Evolutionary conservation across 257 asterid species (phyloP), one percentile per base, ranked within the genome.

Genomic region (Solanum habrochaites): DNA sequence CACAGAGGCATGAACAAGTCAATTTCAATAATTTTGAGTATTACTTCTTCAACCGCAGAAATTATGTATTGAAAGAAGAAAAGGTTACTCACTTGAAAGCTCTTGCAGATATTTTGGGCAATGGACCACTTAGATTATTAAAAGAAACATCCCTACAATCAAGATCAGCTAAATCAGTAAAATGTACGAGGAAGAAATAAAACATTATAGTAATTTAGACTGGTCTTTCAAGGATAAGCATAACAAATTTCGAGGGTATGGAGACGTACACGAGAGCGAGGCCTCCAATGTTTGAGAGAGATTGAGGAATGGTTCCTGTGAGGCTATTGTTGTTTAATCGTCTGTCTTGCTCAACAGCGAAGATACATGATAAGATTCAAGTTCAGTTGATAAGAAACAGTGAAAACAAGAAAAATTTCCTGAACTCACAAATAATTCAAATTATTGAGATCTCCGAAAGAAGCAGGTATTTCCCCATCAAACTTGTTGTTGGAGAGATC

Each of bases 281-380:
- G 90, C 99, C 96, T 60, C 89, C 87, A 15, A 93, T 89, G 74
- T 89, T 89, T 43, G 97, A 92, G 62, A 97, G 92, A 69, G 66
- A 45, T 78, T 45, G 84, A 45, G 84, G 84, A 78, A 78, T 45
- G 66, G 42, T 45, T 78, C 84, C 84, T 29, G 66, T 89, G 85
- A 97, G 93, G 92, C 96, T 97, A 90, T 97, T 96, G 94, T 97
- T 97, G 95, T 95, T 96, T 75, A 97, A 96, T 87, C 98, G 97
- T 91, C 99, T 97, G 94, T 83, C 91, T 91, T 92, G 92, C 92
- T 88, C 92, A 89, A 90, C 89, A 84, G 86, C 49, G 83, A 78
- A 71, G 86, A 23, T 43, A 45, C 84, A 78, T 42, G 47, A 45
- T 78, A 16, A 78, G 66, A 29, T 45, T 78, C 84, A 78, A 78